phyloP scores from a whole-genome alignment of 768 basidiomycete species.

The Suillus occidentalis region DNA sequence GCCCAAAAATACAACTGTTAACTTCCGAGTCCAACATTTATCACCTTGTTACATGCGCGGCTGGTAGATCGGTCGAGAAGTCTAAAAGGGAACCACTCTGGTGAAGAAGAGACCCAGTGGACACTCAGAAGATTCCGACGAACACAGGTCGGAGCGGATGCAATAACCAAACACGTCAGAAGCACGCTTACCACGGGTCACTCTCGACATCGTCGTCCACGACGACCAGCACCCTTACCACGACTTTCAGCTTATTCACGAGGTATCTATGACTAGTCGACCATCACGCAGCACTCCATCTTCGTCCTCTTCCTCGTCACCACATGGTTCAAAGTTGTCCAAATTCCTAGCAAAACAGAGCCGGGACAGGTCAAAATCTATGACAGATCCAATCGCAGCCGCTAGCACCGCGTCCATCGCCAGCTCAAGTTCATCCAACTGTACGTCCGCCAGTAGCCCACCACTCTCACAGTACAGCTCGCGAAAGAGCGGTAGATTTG shows the following conservation, averaged over 20 bases:
- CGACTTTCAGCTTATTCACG: conserved; percentile 6
- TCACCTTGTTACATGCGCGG: neutral
- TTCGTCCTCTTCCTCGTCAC: conserved; percentile 40
- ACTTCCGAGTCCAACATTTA: neutral
- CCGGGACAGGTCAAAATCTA: conserved; percentile 61
- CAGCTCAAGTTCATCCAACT: conserved; percentile 42
- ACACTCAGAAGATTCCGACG: neutral
- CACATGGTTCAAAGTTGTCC: conserved; percentile 55
- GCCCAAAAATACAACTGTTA: neutral
- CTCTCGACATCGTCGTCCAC: conserved; percentile 15
- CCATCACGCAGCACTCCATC: conserved; percentile 43
- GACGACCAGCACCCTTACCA: conserved; percentile 17
- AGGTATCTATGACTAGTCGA: conserved; percentile 43
- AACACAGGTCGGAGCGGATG: neutral
- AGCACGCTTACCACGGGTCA: conserved; percentile 13
- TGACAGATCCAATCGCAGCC: conserved; percentile 38
- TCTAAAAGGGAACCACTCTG: neutral
- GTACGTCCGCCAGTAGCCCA: conserved; percentile 30
- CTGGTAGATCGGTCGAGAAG: neutral
- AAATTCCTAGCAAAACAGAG: conserved; percentile 67
- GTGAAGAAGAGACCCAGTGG: neutral
- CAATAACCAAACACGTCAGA: conserved; percentile 22
- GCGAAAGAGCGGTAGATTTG: conserved; percentile 37
- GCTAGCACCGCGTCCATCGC: conserved; percentile 37
- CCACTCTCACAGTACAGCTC: conserved; percentile 29